Evolutionary conservation across 1,284 basidiomycete species (phyloP), one percentile per base, ranked within the genome.

Genomic region (Boletus sp.): DNA sequence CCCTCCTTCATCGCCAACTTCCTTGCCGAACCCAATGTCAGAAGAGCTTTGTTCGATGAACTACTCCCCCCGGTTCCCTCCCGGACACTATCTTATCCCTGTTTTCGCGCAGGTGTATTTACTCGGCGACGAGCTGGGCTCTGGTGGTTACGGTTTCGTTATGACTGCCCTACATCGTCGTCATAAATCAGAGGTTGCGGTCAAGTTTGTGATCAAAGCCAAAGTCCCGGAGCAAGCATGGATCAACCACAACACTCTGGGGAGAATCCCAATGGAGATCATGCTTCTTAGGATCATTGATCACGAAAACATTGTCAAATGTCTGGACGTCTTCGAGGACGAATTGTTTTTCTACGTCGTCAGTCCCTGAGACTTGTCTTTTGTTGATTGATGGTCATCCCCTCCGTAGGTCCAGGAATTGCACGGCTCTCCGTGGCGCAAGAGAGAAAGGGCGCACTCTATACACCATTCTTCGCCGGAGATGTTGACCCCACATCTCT

Each of bases 91-190:
- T 20, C 77, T 95, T 29, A 77, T 87, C 57, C 66, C 76, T 1
- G 70, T 75, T 26, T 95, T 95, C 61, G 78, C 78, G 9, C 70
- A 71, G 32, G 68, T 67, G 35, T 96, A 93, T 65, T 67, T 73
- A 19, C 77, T 94, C 36, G 77, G 77, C 34, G 85, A 86, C 53
- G 90, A 94, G 66, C 80, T 96, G 32, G 93, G 93, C 40, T 82
- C 83, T 8, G 93, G 93, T 33, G 93, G 93, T 13, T 96, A 93
- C 62, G 93, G 93, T 7, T 95, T 96, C 64, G 93, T 96, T 22
- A 83, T 91, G 76, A 84, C 84, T 5, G 89, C 87, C 5, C 67
- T 72, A 25, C 76, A 86, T 60, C 79, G 78, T 23, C 57, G 57
- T 19, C 71, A 75, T 39, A 71, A 72, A 2, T 66, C 72, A 52